A percentile compares a stretch with the other conserved stretches of the same genome.
These are phyloP conservation scores for Fomitopsis schrenkii DNA, from an alignment of 1,284 basidiomycete genomes.

Conservation along the genomic window DNA sequence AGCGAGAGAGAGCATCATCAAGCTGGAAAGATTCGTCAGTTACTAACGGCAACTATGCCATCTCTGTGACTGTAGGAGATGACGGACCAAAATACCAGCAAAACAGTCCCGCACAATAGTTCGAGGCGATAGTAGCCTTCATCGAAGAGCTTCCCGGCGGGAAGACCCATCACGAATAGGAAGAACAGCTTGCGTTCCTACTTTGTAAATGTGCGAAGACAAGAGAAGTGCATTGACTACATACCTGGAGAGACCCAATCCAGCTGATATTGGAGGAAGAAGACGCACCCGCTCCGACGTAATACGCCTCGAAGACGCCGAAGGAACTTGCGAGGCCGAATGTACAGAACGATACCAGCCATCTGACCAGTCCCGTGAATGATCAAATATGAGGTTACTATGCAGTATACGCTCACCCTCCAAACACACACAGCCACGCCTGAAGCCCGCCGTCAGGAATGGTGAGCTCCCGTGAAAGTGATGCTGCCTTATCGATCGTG, in stretches of 20 bases:
- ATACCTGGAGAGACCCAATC: slow-evolving; percentile 31
- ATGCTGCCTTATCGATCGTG: too few relatives aligned
- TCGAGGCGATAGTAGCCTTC: slow-evolving; percentile 19
- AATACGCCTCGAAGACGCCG: slow-evolving; percentile 43
- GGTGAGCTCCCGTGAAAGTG: too few relatives aligned
- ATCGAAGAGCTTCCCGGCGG: slow-evolving; percentile 28
- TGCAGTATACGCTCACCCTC: too few relatives aligned
- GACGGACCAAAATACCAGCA: slow-evolving; percentile 11
- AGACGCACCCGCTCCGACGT: slow-evolving; percentile 25
- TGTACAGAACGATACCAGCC: slow-evolving; percentile 35
- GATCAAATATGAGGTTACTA: too few relatives aligned
- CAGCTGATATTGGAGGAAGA: slow-evolving; percentile 36
- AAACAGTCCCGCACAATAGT: slow-evolving; percentile 21
- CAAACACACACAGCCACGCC: too few relatives aligned
- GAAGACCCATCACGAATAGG: slow-evolving; percentile 25
- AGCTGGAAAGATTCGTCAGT: slow-evolving; percentile 3
- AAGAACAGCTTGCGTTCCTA: slow-evolving; percentile 19
- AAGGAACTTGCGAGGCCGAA: slow-evolving; percentile 41
- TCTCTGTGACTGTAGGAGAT: too few relatives aligned
- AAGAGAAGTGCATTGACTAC: too few relatives aligned
- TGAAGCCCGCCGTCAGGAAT: too few relatives aligned
- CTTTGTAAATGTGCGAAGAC: too few relatives aligned
- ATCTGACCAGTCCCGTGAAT: slow-evolving; percentile 16
- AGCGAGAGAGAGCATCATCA: slow-evolving; percentile 25
- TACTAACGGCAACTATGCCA: too few relatives aligned